phyloP scores from a whole-genome alignment of 208 protist species.

The Trypanosoma congolense region DNA sequence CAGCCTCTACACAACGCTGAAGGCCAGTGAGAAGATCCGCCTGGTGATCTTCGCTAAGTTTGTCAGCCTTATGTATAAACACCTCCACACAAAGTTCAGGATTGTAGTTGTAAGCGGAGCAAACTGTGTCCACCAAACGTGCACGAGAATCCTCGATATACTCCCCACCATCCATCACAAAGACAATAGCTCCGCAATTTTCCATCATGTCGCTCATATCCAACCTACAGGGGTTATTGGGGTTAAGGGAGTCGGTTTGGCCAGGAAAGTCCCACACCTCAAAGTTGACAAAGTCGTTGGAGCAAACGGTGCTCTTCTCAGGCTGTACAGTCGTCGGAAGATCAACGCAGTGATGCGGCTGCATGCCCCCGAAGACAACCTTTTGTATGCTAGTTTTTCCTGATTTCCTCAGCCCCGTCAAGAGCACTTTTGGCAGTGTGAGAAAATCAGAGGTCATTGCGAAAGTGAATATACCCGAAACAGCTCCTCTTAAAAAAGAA shows the following conservation, averaged over 20 bases:
- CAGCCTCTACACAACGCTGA: constrained; percentile 75
- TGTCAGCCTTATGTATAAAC: constrained; percentile 89
- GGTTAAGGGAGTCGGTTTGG: constrained; percentile 81
- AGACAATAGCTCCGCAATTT: constrained; percentile 86
- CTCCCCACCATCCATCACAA: constrained; percentile 85
- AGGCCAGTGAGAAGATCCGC: constrained; percentile 70
- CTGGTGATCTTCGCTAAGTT: constrained; percentile 83
- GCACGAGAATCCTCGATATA: constrained; percentile 75
- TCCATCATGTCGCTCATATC: constrained; percentile 67
- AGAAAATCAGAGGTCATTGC: constrained; percentile 34
- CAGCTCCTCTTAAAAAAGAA: constrained; percentile 4
- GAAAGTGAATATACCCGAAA: background rate
- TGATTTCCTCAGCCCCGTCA: constrained; percentile 85
- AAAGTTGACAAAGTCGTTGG: constrained; percentile 88
- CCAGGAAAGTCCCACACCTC: constrained; percentile 90
- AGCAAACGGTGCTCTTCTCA: constrained; percentile 68
- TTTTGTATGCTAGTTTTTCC: constrained; percentile 91
- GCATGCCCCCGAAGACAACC: constrained; percentile 87
- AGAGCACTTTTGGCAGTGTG: constrained; percentile 75
- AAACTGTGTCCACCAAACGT: constrained; percentile 77
- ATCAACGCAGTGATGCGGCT: constrained; percentile 77
- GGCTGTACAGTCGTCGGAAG: constrained; percentile 80
- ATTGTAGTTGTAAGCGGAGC: constrained; percentile 66
- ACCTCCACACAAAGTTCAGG: constrained; percentile 79
- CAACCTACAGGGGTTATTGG: constrained; percentile 45